phyloP scores from a whole-genome alignment of 352 stramenopile species.

The Phytopythium oedochilum region DNA sequence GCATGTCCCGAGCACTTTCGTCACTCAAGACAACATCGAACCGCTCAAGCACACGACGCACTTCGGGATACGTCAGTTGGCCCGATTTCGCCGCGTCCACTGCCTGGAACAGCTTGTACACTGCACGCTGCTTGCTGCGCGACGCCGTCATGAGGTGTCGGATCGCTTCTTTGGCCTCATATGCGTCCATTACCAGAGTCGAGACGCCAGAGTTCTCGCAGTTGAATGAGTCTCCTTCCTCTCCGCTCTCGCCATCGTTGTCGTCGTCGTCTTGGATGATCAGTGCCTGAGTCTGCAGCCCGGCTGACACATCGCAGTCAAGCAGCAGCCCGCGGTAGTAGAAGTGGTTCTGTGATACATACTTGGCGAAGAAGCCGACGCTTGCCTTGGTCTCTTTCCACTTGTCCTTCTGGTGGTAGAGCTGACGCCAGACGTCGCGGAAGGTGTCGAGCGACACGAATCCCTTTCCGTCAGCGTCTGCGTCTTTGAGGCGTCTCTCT shows the following conservation, averaged over 20 bases:
- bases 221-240: conserved; percentile 14
- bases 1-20: conserved; percentile 34
- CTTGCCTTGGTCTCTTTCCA: conserved; percentile 35
- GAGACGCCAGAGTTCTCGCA: not conserved
- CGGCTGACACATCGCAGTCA: conserved; percentile 46
- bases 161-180: conserved; percentile 44
- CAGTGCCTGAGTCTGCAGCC: conserved; percentile 46
- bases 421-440: conserved; percentile 21
- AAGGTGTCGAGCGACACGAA: conserved; percentile 46
- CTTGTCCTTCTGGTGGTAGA: conserved; percentile 16
- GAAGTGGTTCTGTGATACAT: conserved; percentile 48
- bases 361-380: conserved; percentile 34
- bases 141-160: conserved; percentile 49
- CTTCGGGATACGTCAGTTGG: conserved; percentile 46
- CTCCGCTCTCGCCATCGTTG: not conserved
- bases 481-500: conserved; percentile 27
- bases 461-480: conserved; percentile 44
- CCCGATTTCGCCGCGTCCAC: conserved; percentile 55
- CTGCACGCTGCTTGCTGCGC: conserved; percentile 30
- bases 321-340: conserved; percentile 72
- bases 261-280: conserved; percentile 54
- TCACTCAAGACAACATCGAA: conserved; percentile 37
- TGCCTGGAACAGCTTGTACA: conserved; percentile 59
- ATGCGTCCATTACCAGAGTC: conserved; percentile 19
- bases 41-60: conserved; percentile 55